These are phyloP conservation scores for Cnidoscolus chayamansa DNA, from an alignment of 441 rosid genomes.

Conservation along the genomic window DNA sequence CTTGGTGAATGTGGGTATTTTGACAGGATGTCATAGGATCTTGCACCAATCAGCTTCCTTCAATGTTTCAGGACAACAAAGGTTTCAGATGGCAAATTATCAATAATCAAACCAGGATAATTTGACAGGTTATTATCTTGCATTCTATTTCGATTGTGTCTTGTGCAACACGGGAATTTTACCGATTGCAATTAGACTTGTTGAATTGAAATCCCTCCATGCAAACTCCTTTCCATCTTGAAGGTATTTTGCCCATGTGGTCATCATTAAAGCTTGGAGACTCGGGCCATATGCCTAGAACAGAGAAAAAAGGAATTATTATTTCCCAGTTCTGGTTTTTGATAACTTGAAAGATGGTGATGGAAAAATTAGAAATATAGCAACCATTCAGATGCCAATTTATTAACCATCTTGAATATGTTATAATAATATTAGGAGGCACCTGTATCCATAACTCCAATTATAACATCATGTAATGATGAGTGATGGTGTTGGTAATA, in stretches of 20 bases:
- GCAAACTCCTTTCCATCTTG: constrained; percentile 74
- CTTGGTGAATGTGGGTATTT: constrained; percentile 6
- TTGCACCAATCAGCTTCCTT: constrained; percentile 37
- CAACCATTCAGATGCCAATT: no score
- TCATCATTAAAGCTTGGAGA: constrained; percentile 63
- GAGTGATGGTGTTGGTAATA: neutral
- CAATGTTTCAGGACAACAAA: neutral
- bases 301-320: neutral
- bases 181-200: constrained; percentile 59
- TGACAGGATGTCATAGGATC: constrained; percentile 5
- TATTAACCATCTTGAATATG: neutral
- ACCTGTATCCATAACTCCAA: constrained; percentile 28
- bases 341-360: no score
- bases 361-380: no score
- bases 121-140: no score
- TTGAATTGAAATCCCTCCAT: constrained; percentile 63
- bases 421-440: neutral
- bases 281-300: constrained; percentile 72
- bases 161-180: neutral
- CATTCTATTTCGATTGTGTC: no score
- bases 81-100: constrained; percentile 15
- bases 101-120: no score
- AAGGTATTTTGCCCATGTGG: constrained; percentile 52
- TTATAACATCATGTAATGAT: neutral
- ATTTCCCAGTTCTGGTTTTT: no score